Evolutionary conservation across 257 asterid species (phyloP).

Genomic region (Nicotiana obtusifolia): DNA sequence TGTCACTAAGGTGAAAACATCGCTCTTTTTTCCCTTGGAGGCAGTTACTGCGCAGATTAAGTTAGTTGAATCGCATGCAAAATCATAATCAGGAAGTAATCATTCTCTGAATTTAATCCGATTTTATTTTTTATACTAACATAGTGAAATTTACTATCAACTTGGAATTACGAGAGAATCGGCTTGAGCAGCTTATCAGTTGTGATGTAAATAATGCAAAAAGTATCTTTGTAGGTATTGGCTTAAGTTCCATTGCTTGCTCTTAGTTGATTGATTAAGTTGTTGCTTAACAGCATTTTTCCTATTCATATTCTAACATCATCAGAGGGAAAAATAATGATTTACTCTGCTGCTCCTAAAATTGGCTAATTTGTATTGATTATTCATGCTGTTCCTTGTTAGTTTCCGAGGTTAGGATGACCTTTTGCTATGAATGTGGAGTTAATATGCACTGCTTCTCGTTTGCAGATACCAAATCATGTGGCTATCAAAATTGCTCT

Average conservation of each 20-base stretch:
- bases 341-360: background rate
- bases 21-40: background rate
- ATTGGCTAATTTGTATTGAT: background rate
- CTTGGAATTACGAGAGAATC: background rate
- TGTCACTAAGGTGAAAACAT: conserved; percentile 66
- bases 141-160: background rate
- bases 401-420: background rate
- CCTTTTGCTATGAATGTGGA: background rate
- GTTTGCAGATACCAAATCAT: conserved; percentile 92
- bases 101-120: background rate
- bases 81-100: background rate
- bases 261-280: background rate
- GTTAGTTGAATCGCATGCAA: background rate
- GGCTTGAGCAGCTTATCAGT: background rate
- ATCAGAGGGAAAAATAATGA: background rate
- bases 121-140: background rate
- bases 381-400: background rate
- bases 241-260: background rate
- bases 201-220: background rate
- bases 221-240: background rate
- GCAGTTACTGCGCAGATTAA: background rate
- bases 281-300: background rate
- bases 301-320: background rate
- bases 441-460: conserved; percentile 8
- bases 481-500: conserved; percentile 97